Evolutionary conservation across 2,329 filamentous ascomycete species (phyloP).

Genomic region (Aaosphaeria pasadenensis): DNA sequence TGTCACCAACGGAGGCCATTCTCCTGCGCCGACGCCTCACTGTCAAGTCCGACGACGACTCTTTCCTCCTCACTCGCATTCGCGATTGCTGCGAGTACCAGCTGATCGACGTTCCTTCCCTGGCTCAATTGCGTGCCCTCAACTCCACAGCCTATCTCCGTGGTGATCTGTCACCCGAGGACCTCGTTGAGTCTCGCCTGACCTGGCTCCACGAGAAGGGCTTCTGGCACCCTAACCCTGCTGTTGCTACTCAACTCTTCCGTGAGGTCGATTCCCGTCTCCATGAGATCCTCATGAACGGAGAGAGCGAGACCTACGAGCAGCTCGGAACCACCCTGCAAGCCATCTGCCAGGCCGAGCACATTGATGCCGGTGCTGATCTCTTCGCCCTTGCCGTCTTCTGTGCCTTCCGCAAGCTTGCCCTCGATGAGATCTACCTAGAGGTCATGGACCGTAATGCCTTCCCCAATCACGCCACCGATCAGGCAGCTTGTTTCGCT

Average conservation of each 20-base stretch:
- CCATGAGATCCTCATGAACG: conserved; percentile 4
- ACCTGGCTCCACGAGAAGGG: conserved; percentile 4
- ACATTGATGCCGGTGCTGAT: conserved; percentile 36
- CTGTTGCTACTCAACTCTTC: neutral
- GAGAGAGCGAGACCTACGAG: conserved; percentile 8
- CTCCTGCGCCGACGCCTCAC: conserved; percentile 13
- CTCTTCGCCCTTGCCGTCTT: conserved; percentile 54
- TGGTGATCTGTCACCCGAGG: conserved; percentile 7
- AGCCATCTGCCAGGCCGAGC: conserved; percentile 1
- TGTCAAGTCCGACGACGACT: conserved; percentile 7
- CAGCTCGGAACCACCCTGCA: conserved; percentile 6
- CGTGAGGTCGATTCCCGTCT: conserved; percentile 1
- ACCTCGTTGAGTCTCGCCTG: conserved; percentile 8
- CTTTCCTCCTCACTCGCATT: conserved; percentile 8
- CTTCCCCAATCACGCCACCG: conserved; percentile 54
- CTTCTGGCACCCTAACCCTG: neutral
- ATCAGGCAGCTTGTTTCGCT: conserved; percentile 59
- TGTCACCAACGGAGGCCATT: conserved; percentile 14
- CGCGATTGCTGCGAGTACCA: conserved; percentile 4
- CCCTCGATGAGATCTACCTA: conserved; percentile 57
- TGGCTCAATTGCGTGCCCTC: conserved; percentile 3
- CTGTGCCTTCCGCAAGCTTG: conserved; percentile 51
- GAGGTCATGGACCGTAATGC: conserved; percentile 60
- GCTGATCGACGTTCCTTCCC: conserved; percentile 11
- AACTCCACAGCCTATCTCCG: conserved; percentile 7